Conservation (phyloP, 352 stramenopile genomes). For the Globisporangium acanthophoron region DNA sequence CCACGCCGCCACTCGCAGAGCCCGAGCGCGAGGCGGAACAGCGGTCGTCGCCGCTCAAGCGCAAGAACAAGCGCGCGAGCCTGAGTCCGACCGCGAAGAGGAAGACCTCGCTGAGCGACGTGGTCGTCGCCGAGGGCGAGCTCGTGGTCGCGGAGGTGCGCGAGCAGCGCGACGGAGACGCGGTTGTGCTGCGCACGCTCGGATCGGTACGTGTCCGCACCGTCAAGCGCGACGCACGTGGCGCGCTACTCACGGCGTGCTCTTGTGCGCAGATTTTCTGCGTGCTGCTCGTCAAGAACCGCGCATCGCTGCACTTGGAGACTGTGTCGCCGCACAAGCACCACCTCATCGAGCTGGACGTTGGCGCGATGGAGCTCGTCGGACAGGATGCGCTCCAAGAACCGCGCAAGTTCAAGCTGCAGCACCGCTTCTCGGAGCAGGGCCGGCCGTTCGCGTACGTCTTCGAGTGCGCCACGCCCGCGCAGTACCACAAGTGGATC, state of each 20-base stretch:
- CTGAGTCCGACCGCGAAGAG: constrained; percentile 17
- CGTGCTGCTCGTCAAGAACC: constrained; percentile 29
- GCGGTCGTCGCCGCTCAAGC: constrained; percentile 17
- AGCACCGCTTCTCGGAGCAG: constrained; percentile 3
- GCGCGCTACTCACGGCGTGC: background rate
- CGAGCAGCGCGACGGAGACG: constrained; percentile 8
- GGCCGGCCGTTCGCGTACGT: constrained; percentile 19
- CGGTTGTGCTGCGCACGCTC: constrained; percentile 24
- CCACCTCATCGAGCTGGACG: constrained; percentile 25
- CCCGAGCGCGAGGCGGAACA: background rate
- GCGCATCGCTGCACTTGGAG: constrained; percentile 27
- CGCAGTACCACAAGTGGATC: constrained; percentile 29
- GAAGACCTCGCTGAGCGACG: constrained; percentile 21
- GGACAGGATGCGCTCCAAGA: constrained; percentile 21
- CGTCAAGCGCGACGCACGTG: too few species aligned
- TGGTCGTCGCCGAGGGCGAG: constrained; percentile 41
- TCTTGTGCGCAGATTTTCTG: constrained; percentile 31
- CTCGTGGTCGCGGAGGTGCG: constrained; percentile 46
- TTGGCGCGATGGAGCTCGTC: constrained; percentile 33
- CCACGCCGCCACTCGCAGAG: background rate
- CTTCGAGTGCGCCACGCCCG: constrained; percentile 26
- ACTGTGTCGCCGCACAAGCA: constrained; percentile 31
- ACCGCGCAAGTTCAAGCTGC: constrained; percentile 38
- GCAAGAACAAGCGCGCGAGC: constrained; percentile 37
- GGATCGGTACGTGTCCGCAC: constrained; percentile 29